phyloP scores from a whole-genome alignment of 352 stramenopile genomes.

The Phytophthora quininea region DNA sequence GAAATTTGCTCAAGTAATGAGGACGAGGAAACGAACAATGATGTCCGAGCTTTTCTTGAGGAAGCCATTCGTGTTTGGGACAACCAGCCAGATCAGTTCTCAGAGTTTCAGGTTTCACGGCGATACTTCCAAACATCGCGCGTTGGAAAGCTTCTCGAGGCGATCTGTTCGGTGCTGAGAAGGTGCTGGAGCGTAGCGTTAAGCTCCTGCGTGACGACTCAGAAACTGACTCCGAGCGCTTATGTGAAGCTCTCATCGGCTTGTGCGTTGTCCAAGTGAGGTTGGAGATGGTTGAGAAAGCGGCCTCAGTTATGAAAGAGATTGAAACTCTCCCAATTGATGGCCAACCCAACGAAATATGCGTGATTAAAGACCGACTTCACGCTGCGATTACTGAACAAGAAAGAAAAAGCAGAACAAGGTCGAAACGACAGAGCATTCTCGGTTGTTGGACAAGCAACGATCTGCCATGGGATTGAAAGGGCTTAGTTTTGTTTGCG shows the following conservation, averaged over 20 bases:
- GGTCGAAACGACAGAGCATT: conserved; percentile 8
- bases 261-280: conserved; percentile 67
- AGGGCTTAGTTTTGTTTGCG: conserved; percentile 13
- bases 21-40: conserved; percentile 32
- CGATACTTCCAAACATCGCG: conserved; percentile 40
- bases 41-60: conserved; percentile 33
- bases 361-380: conserved; percentile 49
- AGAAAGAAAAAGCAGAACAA: conserved; percentile 12
- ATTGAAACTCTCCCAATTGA: conserved; percentile 46
- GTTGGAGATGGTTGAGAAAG: conserved; percentile 37
- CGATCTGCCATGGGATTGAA: not conserved
- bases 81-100: conserved; percentile 13
- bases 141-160: conserved; percentile 34
- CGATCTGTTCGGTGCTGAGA: conserved; percentile 33
- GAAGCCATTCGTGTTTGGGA: conserved; percentile 30
- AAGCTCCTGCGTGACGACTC: conserved; percentile 19
- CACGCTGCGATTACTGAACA: conserved; percentile 11
- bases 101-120: conserved; percentile 15
- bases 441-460: conserved; percentile 14
- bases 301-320: conserved; percentile 43
- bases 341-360: conserved; percentile 41
- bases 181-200: conserved; percentile 42
- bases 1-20: conserved; percentile 30
- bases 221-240: conserved; percentile 25
- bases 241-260: conserved; percentile 57